A percentile compares a stretch with the other conserved stretches of the same genome.
Evolutionary conservation across 2,329 filamentous ascomycete genomes (phyloP).

Genomic region (Triangularia setosa): DNA sequence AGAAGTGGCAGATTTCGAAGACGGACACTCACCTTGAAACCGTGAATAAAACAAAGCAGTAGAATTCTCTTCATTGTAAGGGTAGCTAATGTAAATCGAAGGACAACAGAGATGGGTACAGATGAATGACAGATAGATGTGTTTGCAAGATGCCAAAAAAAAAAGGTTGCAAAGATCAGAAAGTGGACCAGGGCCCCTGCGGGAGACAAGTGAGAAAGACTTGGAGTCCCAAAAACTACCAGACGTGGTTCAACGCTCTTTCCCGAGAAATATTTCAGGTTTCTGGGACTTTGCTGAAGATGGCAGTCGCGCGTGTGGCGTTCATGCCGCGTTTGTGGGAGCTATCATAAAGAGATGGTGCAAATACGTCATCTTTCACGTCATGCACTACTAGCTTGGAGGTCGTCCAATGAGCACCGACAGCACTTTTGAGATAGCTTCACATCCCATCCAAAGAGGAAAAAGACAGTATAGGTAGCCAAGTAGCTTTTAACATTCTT

Average conservation of each 20-base stretch:
- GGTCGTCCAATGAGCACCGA: neutral
- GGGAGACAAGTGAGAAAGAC: neutral
- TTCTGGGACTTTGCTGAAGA: neutral
- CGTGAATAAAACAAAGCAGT: conserved; percentile 6
- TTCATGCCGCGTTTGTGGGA: neutral
- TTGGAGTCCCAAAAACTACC: neutral
- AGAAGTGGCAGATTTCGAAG: neutral
- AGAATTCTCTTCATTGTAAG: conserved; percentile 2
- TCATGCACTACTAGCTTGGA: neutral
- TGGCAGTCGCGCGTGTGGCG: neutral
- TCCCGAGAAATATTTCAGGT: neutral
- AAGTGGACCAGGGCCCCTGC: conserved; percentile 30
- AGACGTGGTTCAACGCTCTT: neutral
- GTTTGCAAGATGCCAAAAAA: neutral
- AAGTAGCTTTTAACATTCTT: neutral
- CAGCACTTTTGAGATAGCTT: neutral
- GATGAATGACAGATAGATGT: neutral
- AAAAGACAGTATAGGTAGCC: too few species aligned
- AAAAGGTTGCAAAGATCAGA: neutral
- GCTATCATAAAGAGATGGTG: neutral
- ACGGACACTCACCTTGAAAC: conserved; percentile 5
- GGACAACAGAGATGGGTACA: neutral
- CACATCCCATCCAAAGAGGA: neutral
- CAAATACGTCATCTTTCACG: neutral
- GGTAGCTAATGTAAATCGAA: neutral